Conservation (phyloP, 1,284 basidiomycete genomes). For the Sparassis latifolia region DNA sequence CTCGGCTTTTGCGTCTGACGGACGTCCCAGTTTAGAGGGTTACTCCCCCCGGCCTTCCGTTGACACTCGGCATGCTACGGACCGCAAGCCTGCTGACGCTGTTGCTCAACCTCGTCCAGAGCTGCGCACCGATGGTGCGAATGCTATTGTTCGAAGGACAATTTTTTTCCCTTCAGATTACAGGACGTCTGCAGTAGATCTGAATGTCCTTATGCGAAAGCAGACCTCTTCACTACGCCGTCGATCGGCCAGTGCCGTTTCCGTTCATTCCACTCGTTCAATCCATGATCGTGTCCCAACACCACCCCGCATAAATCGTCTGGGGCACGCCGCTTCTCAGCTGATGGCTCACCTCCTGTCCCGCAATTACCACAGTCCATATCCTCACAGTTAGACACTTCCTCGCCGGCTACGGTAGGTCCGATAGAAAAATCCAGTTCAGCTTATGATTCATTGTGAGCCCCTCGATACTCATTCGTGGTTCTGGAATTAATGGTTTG, state of each 20-base stretch:
- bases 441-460: conserved; percentile 72
- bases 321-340: conserved; percentile 54
- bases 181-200: conserved; percentile 44
- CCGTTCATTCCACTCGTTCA: conserved; percentile 51
- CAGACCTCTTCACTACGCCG: conserved; percentile 41
- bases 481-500: conserved; percentile 7
- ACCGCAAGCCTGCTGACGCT: conserved; percentile 30
- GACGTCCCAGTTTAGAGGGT: conserved; percentile 31
- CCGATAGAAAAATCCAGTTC: conserved; percentile 57
- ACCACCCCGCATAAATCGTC: conserved; percentile 58
- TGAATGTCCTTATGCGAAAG: conserved; percentile 48
- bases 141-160: conserved; percentile 64
- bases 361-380: conserved; percentile 55
- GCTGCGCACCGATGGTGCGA: conserved; percentile 28
- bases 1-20: conserved; percentile 24
- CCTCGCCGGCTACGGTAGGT: conserved; percentile 24
- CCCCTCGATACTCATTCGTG: conserved; percentile 10
- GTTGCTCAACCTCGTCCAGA: conserved; percentile 34
- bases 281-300: conserved; percentile 77
- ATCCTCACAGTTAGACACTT: conserved; percentile 37
- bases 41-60: conserved; percentile 23
- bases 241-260: conserved; percentile 51
- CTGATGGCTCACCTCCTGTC: conserved; percentile 59
- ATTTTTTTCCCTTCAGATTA: conserved; percentile 69
- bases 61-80: conserved; percentile 27